Evolutionary conservation across 2,329 filamentous ascomycete genomes (phyloP), one percentile per base, ranked within the genome.

Genomic region (Pseudocercospora vitis): DNA sequence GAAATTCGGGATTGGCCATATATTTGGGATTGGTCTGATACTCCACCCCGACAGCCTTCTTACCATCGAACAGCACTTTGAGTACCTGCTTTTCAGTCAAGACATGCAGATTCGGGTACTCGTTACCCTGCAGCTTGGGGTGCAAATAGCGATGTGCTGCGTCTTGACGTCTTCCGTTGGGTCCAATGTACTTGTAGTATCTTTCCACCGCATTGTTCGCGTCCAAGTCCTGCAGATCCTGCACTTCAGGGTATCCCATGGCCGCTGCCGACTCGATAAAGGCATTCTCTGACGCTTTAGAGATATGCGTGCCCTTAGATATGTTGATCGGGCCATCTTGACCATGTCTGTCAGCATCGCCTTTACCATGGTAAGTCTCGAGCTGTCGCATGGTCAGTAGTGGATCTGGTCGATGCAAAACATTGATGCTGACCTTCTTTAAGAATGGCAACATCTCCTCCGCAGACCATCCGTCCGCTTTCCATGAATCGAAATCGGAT

Each of bases 21-120:
- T 69, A 58, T 76, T 81, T 23, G 78, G 76, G 60, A 19, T 65
- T 65, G 11, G 60, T 65, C 16, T 77, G 74, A 58, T 80, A 83
- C 60, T 86, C 81, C 1, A 88, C 77, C 0, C 83, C 84, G 0
- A 76, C 71, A 2, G 84, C 85, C 32, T 72, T 81, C 21, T 64
- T 55, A n/a, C 59, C 61, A 16, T 68, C 64, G 14, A 68, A 65
- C 7, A 64, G 50, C 0, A 68, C 63, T n/a, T 76, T 76, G 1
- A 77, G 70, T 0, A 87, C 82, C 52, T 79, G 79, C 2, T 78
- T 76, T 60, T 85, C 76, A 0, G 78, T 72, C 0, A 87, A 71
- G 3, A 87, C 58, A 54, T 85, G 79, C 2, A 86, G 74, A 51
- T 85, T 84, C 0, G 79, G 74, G 40, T 82, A 74, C 2, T 76